phyloP scores from a whole-genome alignment of 2,329 filamentous ascomycete genomes.

The Cadophora gregata region DNA sequence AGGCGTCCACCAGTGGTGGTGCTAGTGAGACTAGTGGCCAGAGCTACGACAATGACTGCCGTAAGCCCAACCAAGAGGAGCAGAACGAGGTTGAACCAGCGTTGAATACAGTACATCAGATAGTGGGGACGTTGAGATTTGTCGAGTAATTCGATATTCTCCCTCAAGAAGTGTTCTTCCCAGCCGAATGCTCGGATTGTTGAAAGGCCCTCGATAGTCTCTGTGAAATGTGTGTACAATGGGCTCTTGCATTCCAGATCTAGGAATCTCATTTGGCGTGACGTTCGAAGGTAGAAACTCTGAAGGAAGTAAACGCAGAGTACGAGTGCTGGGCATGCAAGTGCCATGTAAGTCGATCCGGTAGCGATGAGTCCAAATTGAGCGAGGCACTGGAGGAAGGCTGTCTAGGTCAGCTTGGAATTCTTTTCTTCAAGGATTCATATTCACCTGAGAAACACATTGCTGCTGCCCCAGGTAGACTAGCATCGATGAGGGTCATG shows the following conservation, averaged over 20 bases:
- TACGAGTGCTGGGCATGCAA: constrained; percentile 10
- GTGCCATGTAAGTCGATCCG: constrained; percentile 41
- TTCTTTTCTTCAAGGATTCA: not conserved
- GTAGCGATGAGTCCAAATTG: constrained; percentile 42
- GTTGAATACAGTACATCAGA: constrained; percentile 60
- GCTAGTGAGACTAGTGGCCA: constrained; percentile 40
- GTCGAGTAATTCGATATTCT: constrained; percentile 56
- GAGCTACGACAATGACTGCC: constrained; percentile 42
- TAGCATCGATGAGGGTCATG: constrained; percentile 41
- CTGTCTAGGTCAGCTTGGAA: not conserved
- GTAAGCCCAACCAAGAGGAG: constrained; percentile 33
- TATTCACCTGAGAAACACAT: constrained; percentile 10
- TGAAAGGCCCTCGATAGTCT: constrained; percentile 51
- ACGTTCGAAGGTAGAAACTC: constrained; percentile 54
- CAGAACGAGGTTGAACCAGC: constrained; percentile 57
- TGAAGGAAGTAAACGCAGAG: constrained; percentile 40
- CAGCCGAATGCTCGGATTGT: constrained; percentile 48
- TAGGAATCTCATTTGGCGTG: constrained; percentile 55
- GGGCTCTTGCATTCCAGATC: constrained; percentile 55
- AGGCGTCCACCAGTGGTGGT: constrained; percentile 40
- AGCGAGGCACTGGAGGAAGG: constrained; percentile 19
- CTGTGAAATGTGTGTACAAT: constrained; percentile 55
- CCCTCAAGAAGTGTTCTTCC: constrained; percentile 51
- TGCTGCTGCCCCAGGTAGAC: constrained; percentile 33
- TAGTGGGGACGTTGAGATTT: constrained; percentile 62